Evolutionary conservation across 495 filamentous ascomycete species (phyloP), one percentile per base, ranked within the genome.

Genomic region (Penicillium samsonianum): DNA sequence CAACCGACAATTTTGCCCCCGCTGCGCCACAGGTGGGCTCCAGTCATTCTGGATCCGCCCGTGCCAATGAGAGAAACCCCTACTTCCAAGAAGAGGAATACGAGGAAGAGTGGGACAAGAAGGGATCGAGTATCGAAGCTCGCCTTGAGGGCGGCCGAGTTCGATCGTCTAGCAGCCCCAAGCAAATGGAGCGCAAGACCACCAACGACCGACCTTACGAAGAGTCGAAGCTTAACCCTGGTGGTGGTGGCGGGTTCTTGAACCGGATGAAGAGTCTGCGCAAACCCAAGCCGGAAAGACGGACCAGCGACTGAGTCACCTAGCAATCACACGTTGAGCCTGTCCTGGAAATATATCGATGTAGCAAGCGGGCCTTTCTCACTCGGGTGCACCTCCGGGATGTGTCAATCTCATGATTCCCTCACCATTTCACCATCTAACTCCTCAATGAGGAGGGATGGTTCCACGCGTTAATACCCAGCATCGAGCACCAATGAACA

Each of bases 201-300:
- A 92, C 88, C 40, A 81, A 82, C n/a, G 90, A 92, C 40, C 84
- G 81, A 17, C 69, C 70, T 12, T 72, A 67, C 61, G 72, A 74
- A 54, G 78, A 72, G 9, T 65, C 62, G 20, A 76, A 78, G 57
- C 64, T 66, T 37, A 83, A 79, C 64, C 65, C 73, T 57, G 81
- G 79, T 20, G 75, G 79, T 52, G 76, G 79, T 54, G 40, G 40
- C 14, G 89, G 91, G 3, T 89, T 97, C 60, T 70, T 97, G 56
- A 92, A 84, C 59, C 83, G 92, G 38, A 91, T 97, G 72, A 94
- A 90, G 84, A 91, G 88, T 73, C 75, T 96, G 72, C 90, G 91
- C 77, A 81, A 78, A 61, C 71, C 76, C 3, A 73, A 74, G 46
- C 78, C 78, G 0, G 78, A 77, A 62, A 65, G 80, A 55, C 72